A percentile compares a stretch with the other conserved stretches of the same genome.
Conservation (phyloP, 305 asterid genomes). For the Ilex paraguariensis region DNA sequence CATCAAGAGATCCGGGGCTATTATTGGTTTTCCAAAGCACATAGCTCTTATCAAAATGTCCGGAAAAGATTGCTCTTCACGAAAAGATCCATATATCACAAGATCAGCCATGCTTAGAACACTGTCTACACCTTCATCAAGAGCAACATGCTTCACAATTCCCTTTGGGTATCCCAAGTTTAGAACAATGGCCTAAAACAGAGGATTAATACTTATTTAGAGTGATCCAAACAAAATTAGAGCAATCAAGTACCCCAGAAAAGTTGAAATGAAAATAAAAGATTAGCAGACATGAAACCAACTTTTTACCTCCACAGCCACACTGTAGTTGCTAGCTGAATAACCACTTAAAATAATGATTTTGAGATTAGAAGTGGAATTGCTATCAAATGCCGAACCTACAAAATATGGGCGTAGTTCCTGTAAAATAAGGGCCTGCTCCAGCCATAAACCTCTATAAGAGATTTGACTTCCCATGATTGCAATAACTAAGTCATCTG, state of each 20-base stretch:
- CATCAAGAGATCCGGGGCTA: slow-evolving; percentile 73
- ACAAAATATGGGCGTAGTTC: slow-evolving; percentile 57
- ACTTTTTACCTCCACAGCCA: slow-evolving; percentile 59
- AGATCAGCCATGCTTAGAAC: slow-evolving; percentile 54
- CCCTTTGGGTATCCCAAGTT: slow-evolving; percentile 72
- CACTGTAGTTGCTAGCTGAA: slow-evolving; percentile 60
- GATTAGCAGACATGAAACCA: background rate
- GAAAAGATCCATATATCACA: slow-evolving; percentile 85
- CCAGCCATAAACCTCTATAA: slow-evolving; percentile 87
- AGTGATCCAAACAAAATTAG: background rate
- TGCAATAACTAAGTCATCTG: slow-evolving; percentile 54
- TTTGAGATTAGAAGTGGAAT: slow-evolving; percentile 52
- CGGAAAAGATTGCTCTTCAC: slow-evolving; percentile 76
- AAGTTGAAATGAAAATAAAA: background rate
- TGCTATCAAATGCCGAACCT: slow-evolving; percentile 30
- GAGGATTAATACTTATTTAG: slow-evolving; percentile 6
- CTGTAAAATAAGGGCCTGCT: slow-evolving; percentile 80
- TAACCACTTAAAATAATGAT: slow-evolving; percentile 54
- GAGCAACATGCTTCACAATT: slow-evolving; percentile 53
- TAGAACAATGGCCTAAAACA: slow-evolving; percentile 54
- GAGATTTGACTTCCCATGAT: slow-evolving; percentile 73
- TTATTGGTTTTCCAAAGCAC: slow-evolving; percentile 75
- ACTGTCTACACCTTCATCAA: slow-evolving; percentile 39
- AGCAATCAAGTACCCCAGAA: slow-evolving; percentile 1
- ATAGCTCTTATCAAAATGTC: slow-evolving; percentile 74